Conservation (phyloP, 225 moss, liverwort and hornwort species). For the Climacium dendroides region DNA sequence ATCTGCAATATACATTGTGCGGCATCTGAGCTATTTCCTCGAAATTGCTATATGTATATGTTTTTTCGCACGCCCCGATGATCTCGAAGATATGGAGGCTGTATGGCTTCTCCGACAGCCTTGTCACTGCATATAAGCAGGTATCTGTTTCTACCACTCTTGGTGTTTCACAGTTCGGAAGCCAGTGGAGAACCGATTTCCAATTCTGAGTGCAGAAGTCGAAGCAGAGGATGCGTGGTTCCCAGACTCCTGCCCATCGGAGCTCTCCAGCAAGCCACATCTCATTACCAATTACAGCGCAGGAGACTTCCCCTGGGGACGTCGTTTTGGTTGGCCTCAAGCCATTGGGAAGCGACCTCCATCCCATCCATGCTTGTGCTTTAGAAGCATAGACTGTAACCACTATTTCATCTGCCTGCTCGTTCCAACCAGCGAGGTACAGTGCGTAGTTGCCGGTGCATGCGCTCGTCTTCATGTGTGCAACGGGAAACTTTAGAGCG, state of each 20-base stretch:
- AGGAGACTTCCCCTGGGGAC: background rate
- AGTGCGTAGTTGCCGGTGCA: slow-evolving; percentile 20
- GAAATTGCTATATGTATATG: slow-evolving; percentile 5
- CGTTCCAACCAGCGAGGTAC: slow-evolving; percentile 24
- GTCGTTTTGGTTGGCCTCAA: slow-evolving; percentile 1
- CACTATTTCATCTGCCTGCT: slow-evolving; percentile 12
- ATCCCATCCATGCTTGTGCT: slow-evolving; percentile 24
- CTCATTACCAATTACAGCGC: slow-evolving; percentile 8
- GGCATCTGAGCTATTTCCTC: slow-evolving; percentile 23
- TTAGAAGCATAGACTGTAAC: slow-evolving; percentile 18
- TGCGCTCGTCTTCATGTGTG: slow-evolving; percentile 18
- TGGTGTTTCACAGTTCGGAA: slow-evolving; percentile 11
- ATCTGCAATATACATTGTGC: background rate
- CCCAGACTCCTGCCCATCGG: slow-evolving; percentile 25
- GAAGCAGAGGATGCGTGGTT: slow-evolving; percentile 32
- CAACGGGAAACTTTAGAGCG: slow-evolving; percentile 7
- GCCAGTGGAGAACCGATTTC: slow-evolving; percentile 20
- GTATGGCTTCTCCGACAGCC: slow-evolving; percentile 3
- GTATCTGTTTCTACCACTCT: slow-evolving; percentile 11
- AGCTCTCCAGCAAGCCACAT: slow-evolving; percentile 33
- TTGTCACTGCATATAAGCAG: slow-evolving; percentile 8
- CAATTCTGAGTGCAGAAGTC: slow-evolving; percentile 14
- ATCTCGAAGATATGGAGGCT: slow-evolving; percentile 24
- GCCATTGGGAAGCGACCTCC: slow-evolving; percentile 25
- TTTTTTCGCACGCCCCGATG: background rate